phyloP scores from a whole-genome alignment of 1,284 basidiomycete genomes.

The Sanghuangporus weigelae region DNA sequence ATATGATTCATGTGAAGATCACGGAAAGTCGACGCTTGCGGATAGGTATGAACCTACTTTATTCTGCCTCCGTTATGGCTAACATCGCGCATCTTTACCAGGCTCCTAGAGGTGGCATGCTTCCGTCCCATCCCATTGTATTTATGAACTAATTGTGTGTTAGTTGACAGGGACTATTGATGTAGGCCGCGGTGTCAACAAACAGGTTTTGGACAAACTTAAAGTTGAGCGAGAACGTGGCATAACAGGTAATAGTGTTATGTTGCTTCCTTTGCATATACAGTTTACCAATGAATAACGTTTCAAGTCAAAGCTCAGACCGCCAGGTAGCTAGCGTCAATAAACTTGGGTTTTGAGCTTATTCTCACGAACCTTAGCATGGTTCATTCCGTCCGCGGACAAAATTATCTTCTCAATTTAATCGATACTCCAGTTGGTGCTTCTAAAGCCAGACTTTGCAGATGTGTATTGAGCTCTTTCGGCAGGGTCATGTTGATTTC shows the following conservation, averaged over 20 bases:
- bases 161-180: conserved; percentile 87
- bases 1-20: conserved; percentile 43
- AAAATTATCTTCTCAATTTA: conserved; percentile 81
- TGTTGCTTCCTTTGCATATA: conserved; percentile 1
- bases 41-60: conserved; percentile 52
- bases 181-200: conserved; percentile 62
- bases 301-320: conserved; percentile 82
- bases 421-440: conserved; percentile 87
- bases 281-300: not conserved
- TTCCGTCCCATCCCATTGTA: not conserved
- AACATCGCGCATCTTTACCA: conserved; percentile 21
- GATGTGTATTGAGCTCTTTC: conserved; percentile 1
- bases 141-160: conserved; percentile 18
- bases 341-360: conserved; percentile 13
- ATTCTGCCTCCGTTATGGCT: not conserved
- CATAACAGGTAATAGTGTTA: conserved; percentile 65
- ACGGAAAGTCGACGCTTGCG: conserved; percentile 90
- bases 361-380: conserved; percentile 50
- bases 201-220: conserved; percentile 92
- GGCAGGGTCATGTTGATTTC: conserved; percentile 91
- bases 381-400: conserved; percentile 55
- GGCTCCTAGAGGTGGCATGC: conserved; percentile 60
- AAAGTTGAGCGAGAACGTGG: conserved; percentile 96
- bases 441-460: not conserved
- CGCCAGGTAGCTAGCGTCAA: conserved; percentile 52